Percentiles rank a stretch among this genome's conserved stretches.
phyloP scores from a whole-genome alignment of 2,329 filamentous ascomycete species.

The Sordariomycetes sp. region DNA sequence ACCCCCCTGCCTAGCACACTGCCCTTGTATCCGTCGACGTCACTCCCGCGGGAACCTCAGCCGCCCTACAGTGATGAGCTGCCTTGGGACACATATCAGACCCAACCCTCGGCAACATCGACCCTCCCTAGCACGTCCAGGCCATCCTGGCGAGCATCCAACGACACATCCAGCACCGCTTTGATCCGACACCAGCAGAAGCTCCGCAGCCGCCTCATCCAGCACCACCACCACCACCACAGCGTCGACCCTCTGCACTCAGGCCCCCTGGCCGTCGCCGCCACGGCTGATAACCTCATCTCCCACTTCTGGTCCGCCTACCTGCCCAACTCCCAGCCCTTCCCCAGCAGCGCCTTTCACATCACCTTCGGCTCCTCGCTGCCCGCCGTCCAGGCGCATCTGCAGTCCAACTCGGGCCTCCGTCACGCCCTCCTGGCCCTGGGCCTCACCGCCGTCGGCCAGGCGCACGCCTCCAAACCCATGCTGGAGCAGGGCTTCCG shows the following conservation, averaged over 20 bases:
- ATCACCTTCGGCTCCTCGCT: neutral
- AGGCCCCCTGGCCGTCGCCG: neutral
- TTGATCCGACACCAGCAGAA: neutral
- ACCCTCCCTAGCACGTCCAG: neutral
- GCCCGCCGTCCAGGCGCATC: neutral
- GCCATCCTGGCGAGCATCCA: neutral
- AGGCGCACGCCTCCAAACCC: neutral
- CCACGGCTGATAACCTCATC: neutral
- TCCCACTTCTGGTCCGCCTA: constrained; percentile 6
- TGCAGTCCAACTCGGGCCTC: neutral
- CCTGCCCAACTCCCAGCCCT: constrained; percentile 5
- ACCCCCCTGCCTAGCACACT: too few species aligned
- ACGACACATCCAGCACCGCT: neutral
- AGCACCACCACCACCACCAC: neutral
- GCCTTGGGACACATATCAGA: too few species aligned
- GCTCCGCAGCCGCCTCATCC: neutral
- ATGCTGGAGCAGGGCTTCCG: constrained; percentile 1
- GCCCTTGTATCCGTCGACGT: too few species aligned
- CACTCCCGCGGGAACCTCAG: too few species aligned
- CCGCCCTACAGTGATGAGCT: too few species aligned
- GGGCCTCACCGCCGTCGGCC: neutral
- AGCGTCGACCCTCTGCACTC: neutral
- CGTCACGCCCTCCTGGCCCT: constrained; percentile 2
- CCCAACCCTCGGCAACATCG: too few species aligned
- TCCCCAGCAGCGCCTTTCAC: neutral